Conservation (phyloP, 331 rosid species). For the Ulmus americana region DNA sequence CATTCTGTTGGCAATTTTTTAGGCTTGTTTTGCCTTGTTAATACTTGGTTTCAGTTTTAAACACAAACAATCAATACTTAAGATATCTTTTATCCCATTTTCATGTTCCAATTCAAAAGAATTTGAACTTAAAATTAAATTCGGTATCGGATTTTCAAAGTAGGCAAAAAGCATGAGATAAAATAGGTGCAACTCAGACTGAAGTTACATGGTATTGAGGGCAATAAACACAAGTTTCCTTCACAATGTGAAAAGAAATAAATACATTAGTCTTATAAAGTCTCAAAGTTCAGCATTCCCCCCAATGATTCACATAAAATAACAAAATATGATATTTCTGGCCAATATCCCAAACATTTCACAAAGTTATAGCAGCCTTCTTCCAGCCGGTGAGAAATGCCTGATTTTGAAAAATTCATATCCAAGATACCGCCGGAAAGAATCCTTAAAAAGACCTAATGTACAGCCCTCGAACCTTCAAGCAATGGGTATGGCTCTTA, state of each 20-base stretch:
- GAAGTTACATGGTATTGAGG: too few relatives aligned
- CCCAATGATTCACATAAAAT: slow-evolving; percentile 15
- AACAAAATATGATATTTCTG: slow-evolving; percentile 17
- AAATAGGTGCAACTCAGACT: too few relatives aligned
- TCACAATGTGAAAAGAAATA: slow-evolving; percentile 1
- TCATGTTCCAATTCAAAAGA: too few relatives aligned
- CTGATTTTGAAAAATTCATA: slow-evolving; percentile 1
- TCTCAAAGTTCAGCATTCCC: slow-evolving; percentile 10
- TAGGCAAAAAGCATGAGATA: too few relatives aligned
- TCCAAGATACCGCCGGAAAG: slow-evolving; percentile 17
- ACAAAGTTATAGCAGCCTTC: slow-evolving; percentile 27
- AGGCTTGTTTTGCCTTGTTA: neutral
- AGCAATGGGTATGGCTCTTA: slow-evolving; percentile 21
- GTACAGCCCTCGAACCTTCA: slow-evolving; percentile 22
- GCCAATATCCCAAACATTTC: slow-evolving; percentile 29
- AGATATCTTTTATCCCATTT: too few relatives aligned
- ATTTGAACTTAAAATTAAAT: too few relatives aligned
- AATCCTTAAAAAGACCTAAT: slow-evolving; percentile 9
- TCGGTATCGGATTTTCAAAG: too few relatives aligned
- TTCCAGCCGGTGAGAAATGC: neutral
- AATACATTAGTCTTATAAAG: slow-evolving; percentile 16
- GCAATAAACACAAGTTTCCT: too few relatives aligned
- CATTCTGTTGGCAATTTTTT: neutral
- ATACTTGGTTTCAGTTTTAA: neutral
- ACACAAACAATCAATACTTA: too few relatives aligned